Percentiles rank a stretch among this genome's conserved stretches.
phyloP scores from a whole-genome alignment of 2,329 filamentous ascomycete species.

The Gliomastix tumulicola region DNA sequence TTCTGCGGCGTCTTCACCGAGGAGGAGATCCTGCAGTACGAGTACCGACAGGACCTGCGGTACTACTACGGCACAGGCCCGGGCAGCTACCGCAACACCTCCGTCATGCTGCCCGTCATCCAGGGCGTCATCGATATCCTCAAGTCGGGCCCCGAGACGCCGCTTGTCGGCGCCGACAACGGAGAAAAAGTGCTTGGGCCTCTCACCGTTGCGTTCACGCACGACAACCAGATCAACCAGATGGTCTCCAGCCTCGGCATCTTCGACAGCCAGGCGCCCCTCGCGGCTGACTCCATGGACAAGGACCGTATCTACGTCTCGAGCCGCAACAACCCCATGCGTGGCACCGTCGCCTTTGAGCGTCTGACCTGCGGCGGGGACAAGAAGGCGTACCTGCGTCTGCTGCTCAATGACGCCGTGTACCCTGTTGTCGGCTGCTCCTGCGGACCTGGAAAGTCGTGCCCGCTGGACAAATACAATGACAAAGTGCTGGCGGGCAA shows the following conservation, averaged over 20 bases:
- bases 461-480: constrained; percentile 35
- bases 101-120: constrained; percentile 56
- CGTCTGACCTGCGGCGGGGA: constrained; percentile 42
- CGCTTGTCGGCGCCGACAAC: constrained; percentile 38
- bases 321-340: constrained; percentile 53
- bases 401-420: constrained; percentile 17
- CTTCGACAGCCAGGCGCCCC: constrained; percentile 46
- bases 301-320: constrained; percentile 44
- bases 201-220: constrained; percentile 55
- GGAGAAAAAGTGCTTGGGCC: constrained; percentile 42
- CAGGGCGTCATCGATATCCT: constrained; percentile 45
- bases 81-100: constrained; percentile 43
- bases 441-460: constrained; percentile 47
- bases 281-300: constrained; percentile 39
- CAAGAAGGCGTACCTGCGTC: constrained; percentile 7
- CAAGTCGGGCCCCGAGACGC: constrained; percentile 39
- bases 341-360: constrained; percentile 60
- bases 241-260: constrained; percentile 52
- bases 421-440: constrained; percentile 51
- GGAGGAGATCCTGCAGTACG: constrained; percentile 55
- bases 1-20: constrained; percentile 58
- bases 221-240: constrained; percentile 60
- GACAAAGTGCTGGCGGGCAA: not conserved
- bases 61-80: constrained; percentile 62
- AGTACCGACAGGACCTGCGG: constrained; percentile 61